Evolutionary conservation across 768 basidiomycete species (phyloP), one percentile per base, ranked within the genome.

Genomic region (Hemileccinum impolitum): DNA sequence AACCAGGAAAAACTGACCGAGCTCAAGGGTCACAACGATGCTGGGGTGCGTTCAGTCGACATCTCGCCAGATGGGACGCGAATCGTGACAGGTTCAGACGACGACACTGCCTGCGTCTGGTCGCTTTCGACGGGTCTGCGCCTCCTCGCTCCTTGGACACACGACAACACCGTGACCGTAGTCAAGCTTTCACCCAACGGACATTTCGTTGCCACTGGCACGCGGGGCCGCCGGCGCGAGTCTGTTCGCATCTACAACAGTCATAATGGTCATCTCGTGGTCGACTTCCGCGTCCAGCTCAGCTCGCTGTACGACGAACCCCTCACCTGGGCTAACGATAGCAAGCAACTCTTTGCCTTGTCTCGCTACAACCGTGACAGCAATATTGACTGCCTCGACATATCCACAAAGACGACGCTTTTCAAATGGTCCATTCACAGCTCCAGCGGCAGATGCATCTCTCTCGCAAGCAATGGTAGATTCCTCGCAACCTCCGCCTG

Each of bases 21-120:
- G 28, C n/a, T 18, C 28, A 17, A 18, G 10, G 5, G 2, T 10
- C 40, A 42, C 17, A 13, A 6, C 11, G 2, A 6, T 0, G n/a
- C n/a, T n/a, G 3, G 3, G 9, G 12, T 30, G 11, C 11, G 6
- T 6, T 6, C 36, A 12, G 11, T 28, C 1, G 35, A 56, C 10
- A 6, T 56, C 17, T 56, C 55, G 1, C 40, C 18, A 2, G 56
- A 54, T 14, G 35, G 19, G 21, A 44, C 30, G 8, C 47, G 18
- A 15, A 25, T 50, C 0, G 56, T 23, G 4, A 47, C 44, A 0
- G 51, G 51, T 8, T 46, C 45, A 1, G 4, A 8, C 0, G 44
- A 53, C 23, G 5, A 21, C 5, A 34, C 34, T 34, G 34, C 15
- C 34, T 34, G 2, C 4, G 34, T 58, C 18, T 58, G 46, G 56